A percentile compares a stretch with the other conserved stretches of the same genome.
Evolutionary conservation across 1,284 basidiomycete genomes (phyloP).

Genomic region (Thecaphora frezii): DNA sequence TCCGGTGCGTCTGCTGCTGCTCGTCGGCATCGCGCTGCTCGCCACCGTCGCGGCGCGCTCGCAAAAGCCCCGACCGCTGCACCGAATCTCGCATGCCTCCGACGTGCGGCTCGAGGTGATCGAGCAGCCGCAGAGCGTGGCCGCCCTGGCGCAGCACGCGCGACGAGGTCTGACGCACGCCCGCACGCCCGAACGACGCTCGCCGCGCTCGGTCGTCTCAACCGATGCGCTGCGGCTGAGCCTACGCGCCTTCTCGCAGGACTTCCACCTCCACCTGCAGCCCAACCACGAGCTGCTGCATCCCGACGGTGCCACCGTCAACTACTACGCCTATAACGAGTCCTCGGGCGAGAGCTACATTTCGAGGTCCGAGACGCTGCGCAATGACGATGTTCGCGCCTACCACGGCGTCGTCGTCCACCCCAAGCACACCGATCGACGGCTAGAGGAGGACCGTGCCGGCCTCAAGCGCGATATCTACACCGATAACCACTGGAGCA

Average conservation of each 20-base stretch:
- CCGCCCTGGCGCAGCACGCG: neutral
- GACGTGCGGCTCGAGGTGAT: constrained; percentile 10
- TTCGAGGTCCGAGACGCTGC: constrained; percentile 19
- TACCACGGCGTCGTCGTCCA: constrained; percentile 52
- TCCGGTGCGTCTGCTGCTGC: neutral
- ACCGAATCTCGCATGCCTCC: constrained; percentile 9
- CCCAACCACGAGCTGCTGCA: constrained; percentile 46
- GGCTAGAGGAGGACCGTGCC: constrained; percentile 39
- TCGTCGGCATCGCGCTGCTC: neutral
- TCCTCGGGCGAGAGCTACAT: constrained; percentile 23
- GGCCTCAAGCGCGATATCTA: constrained; percentile 38
- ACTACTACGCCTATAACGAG: constrained; percentile 28
- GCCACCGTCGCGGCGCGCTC: neutral
- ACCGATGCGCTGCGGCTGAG: constrained; percentile 35
- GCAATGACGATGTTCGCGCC: constrained; percentile 40
- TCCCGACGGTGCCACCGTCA: constrained; percentile 42
- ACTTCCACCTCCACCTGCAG: constrained; percentile 43
- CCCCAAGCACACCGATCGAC: constrained; percentile 18
- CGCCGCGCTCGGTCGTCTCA: neutral
- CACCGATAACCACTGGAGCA: constrained; percentile 25
- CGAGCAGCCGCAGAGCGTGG: constrained; percentile 1
- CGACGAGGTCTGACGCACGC: neutral
- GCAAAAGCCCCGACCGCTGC: constrained; percentile 5
- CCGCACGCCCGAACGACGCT: neutral
- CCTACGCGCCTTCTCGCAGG: constrained; percentile 46